Base-by-base conservation (phyloP, 345 rosid species). In the Eucalyptus curtisii region DNA sequence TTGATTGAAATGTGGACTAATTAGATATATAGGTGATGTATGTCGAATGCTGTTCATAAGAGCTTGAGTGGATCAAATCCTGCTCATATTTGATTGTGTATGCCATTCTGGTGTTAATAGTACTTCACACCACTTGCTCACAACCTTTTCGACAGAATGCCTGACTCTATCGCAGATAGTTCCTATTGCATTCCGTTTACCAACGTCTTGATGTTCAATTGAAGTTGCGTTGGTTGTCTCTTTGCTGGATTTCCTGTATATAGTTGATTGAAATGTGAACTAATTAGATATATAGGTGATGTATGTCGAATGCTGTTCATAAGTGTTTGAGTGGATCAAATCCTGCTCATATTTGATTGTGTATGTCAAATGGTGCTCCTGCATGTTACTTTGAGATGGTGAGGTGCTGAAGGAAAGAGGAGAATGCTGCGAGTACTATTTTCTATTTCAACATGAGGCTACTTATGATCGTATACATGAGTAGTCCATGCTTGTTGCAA, bases 91-190 rank as follows among this genome's bases (percentile, higher is more conserved):
- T n/a, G n/a, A n/a, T n/a, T n/a, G n/a, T n/a, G n/a, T n/a, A n/a
- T n/a, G n/a, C n/a, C n/a, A n/a, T n/a, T n/a, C n/a, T n/a, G n/a
- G n/a, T n/a, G n/a, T n/a, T n/a, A n/a, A n/a, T n/a, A n/a, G n/a
- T n/a, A n/a, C 53, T 50, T 50, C 25, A 53, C 57, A 53, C 25
- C 24, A 53, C 57, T 0, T 53, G 57, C 57, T 53, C 2, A 53
- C 25, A 53, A 20, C 10, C 57, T 20, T 0, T 20, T 53, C 57
- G 0, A 1, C 57, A 0, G 57, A 53, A 53, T 20, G 2, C 57
- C 57, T 1, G 9, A 19, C 57, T 7, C 10, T 2, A 3, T 19
- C 2, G 1, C 1, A 0, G 25, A 53, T 20, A 19, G 25, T 53
- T 53, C 57, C 57, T 8, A 3, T 53, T 20, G 57, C 57, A 3